Evolutionary conservation across 495 filamentous ascomycete species (phyloP), one percentile per base, ranked within the genome.

Genomic region (Oidiodendron maius): DNA sequence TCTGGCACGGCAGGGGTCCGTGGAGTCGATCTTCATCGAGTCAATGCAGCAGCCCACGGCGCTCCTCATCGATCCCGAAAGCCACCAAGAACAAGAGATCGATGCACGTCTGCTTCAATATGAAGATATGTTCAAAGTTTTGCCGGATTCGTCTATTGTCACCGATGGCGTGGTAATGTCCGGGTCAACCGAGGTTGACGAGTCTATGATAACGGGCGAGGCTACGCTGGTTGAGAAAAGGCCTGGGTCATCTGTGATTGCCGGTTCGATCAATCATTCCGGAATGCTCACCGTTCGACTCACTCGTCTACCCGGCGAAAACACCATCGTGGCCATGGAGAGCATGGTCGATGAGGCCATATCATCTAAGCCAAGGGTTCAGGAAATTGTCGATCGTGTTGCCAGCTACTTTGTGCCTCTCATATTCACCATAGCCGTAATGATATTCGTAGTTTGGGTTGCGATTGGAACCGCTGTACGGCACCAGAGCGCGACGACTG

Each of bases 131-230:
- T 35, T 35, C 30, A 9, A n/a, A n/a, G 30, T 34, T n/a, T 9
- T 34, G 30, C 30, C 30, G 9, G 30, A 34, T n/a, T n/a, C n/a
- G n/a, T n/a, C n/a, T n/a, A n/a, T n/a, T n/a, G n/a, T n/a, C n/a
- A 90, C 86, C 2, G 86, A 90, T 54, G 86, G 86, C 1, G 75
- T 71, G 0, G 68, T 89, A 0, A 51, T 81, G 3, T 65, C 61
- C 9, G 86, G 86, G 1, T 61, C 59, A 0, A 81, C 76, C 1
- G 83, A 85, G 46, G 70, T 87, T 11, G 74, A 90, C 60, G 86
- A 89, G 60, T 84, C 83, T 6, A 83, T 86, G 74, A 53, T 89
- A 5, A 89, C 84, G 1, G 86, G 86, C 15, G 86, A 90, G 6
- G 13, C 32, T 3, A 35, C 12, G 1, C 32, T 4, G 4, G 4